Evolutionary conservation across 148 eudicot genomes (phyloP), one percentile per base, ranked within the genome.

Genomic region (Arctostaphylos glauca): DNA sequence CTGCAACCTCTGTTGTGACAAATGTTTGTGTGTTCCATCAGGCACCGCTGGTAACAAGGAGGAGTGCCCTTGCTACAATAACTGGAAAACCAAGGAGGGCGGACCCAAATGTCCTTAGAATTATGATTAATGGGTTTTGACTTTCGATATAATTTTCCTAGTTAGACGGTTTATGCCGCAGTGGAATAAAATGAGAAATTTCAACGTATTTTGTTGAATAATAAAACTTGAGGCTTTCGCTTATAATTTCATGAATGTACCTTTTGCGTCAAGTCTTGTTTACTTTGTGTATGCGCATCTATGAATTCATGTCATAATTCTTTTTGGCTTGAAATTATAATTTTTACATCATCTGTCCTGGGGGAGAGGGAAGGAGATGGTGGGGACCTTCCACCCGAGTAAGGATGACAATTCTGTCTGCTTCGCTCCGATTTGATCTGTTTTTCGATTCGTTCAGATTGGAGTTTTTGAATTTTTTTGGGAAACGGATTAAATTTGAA

Each of bases 21-120:
- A 80, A 58, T 80, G 82, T 9, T 4, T 80, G 16, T 80, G 82
- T 13, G 82, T 80, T 18, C 82, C 82, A 15, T 80, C 82, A 13
- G 82, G 82, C 44, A 66, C 75, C 2, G 47, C 4, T 18, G 82
- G 82, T 16, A 18, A 80, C 82, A 80, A 80, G 25, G 82, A 68
- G 23, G 82, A 80, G 18, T 80, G 82, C 23, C 82, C 82, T 7
- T 80, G 82, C 76, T 80, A 80, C 62, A 80, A 52, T 62, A 80
- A 68, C 62, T 68, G 60, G 76, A 25, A 31, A 31, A 50, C 76
- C 5, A 15, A 50, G 25, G 2, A 67, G 31, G 76, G 82, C 2
- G 48, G 16, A 5, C 60, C 76, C 16, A 80, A 68, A 56, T 80
- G 82, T 15, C 82, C 82, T 80, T 80, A 7, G 49, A 60, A 55